phyloP scores from a whole-genome alignment of 345 rosid species.

The Euphorbia tirucalli region DNA sequence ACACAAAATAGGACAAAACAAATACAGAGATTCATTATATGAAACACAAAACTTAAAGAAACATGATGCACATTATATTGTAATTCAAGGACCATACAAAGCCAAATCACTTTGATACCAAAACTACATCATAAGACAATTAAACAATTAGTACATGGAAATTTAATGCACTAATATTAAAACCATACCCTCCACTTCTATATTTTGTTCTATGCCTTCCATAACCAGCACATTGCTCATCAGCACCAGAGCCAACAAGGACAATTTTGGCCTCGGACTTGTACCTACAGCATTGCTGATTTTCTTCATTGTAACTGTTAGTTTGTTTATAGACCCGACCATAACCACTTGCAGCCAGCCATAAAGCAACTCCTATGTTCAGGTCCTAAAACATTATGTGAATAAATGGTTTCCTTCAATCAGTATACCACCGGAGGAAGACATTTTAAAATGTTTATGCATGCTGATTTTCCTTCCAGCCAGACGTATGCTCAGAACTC shows the following conservation, averaged over 20 bases:
- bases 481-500: not conserved
- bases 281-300: conserved; percentile 40
- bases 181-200: conserved; percentile 64
- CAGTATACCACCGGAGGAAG: not conserved
- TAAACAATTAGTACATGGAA: not conserved
- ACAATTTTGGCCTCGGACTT: conserved; percentile 67
- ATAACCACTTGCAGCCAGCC: conserved; percentile 85
- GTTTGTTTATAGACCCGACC: conserved; percentile 64
- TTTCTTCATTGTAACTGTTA: conserved; percentile 20
- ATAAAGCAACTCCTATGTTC: conserved; percentile 87
- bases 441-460: not conserved
- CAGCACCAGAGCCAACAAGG: conserved; percentile 95
- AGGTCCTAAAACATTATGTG: conserved; percentile 59
- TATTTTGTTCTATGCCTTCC: conserved; percentile 89
- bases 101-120: not conserved
- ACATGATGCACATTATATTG: not conserved
- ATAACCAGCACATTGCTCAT: conserved; percentile 98
- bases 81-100: not conserved
- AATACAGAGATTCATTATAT: not conserved
- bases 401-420: not conserved
- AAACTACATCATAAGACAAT: not conserved
- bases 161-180: not conserved
- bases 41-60: not conserved
- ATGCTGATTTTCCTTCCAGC: conserved; percentile 10
- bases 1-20: not conserved